Percentiles rank a stretch among this genome's conserved stretches.
These are phyloP conservation scores for Cercis canadensis DNA, from an alignment of 306 rosid species.

Conservation along the genomic window DNA sequence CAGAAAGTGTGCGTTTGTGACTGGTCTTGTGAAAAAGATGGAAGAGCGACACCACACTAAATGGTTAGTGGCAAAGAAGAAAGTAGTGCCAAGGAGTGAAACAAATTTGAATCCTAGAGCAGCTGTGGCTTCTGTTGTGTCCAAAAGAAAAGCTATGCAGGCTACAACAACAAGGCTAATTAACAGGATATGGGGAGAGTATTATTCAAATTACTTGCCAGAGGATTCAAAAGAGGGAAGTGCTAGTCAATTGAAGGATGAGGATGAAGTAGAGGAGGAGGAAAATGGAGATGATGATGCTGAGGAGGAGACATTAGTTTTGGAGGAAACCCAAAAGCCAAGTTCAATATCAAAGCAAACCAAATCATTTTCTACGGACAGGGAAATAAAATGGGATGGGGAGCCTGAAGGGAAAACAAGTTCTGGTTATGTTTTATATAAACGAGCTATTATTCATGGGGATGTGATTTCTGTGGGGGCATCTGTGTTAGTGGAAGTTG, in stretches of 20 bases:
- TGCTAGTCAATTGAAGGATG: slow-evolving; percentile 58
- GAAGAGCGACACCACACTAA: slow-evolving; percentile 94
- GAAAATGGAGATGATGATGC: slow-evolving; percentile 71
- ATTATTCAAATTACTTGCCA: slow-evolving; percentile 78
- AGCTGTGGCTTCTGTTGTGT: slow-evolving; percentile 66
- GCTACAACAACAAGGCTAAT: slow-evolving; percentile 88
- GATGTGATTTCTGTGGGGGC: slow-evolving; percentile 69
- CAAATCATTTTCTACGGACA: slow-evolving; percentile 42
- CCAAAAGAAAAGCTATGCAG: slow-evolving; percentile 84
- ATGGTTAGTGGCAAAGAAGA: slow-evolving; percentile 81
- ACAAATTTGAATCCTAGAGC: slow-evolving; percentile 89
- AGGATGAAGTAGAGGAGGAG: slow-evolving; percentile 77
- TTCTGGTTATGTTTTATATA: slow-evolving; percentile 63
- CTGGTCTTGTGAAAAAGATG: slow-evolving; percentile 77
- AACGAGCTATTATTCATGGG: slow-evolving; percentile 61
- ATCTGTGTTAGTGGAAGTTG: slow-evolving; percentile 71
- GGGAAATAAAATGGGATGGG: slow-evolving; percentile 72
- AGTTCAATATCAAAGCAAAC: slow-evolving; percentile 46
- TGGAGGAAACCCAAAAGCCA: slow-evolving; percentile 51
- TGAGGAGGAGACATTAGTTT: slow-evolving; percentile 54
- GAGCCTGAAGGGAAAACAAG: slow-evolving; percentile 59
- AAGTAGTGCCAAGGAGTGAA: slow-evolving; percentile 53
- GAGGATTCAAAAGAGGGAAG: slow-evolving; percentile 59
- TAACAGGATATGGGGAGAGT: slow-evolving; percentile 93
- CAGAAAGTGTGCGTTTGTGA: slow-evolving; percentile 76